Evolutionary conservation across 768 basidiomycete genomes (phyloP), one percentile per base, ranked within the genome.

Genomic region (Trametes villosa): DNA sequence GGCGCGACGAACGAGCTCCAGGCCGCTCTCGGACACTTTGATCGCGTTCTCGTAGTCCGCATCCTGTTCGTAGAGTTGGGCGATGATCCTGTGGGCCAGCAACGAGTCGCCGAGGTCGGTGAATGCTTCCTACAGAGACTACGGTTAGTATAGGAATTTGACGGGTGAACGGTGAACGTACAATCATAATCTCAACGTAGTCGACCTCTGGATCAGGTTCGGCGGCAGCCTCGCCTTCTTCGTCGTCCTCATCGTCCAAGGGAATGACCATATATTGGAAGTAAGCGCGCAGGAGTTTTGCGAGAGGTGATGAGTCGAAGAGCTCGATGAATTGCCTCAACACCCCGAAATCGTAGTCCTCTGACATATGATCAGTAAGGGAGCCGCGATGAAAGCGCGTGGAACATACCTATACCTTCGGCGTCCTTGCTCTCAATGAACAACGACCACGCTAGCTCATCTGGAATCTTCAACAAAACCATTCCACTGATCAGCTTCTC

Each of bases 381-480:
- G 9, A 17, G 4, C 3, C 9, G 41, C 13, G 40, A 33, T 18
- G 3, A 33, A 41, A 24, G 20, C 15, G 65, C 50, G 22, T 41
- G 41, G 22, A 34, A 72, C 84, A 68, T 68, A 93, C 94, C 82
- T 9, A 92, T 77, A 6, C 79, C 79, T 27, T 84, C 85, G 38
- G 77, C 81, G 70, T 98, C 88, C 55, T 77, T 83, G 62, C 85
- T 82, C 68, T 98, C 93, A 44, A 98, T 78, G 62, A 81, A 86
- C 4, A 90, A 72, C 27, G 75, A 79, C 96, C 97, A 99, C 0
- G 91, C 94, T 26, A 88, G 71, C 68, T 92, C 88, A 67, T 97
- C 89, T 0, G 86, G 83, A 9, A 95, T 82, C 17, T 80, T 78
- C 20, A 99, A 78, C 7, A 96, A 74, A 3, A 97, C 82, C 30